Evolutionary conservation across 345 rosid genomes (phyloP).

Genomic region (Excoecaria cochinchinensis): DNA sequence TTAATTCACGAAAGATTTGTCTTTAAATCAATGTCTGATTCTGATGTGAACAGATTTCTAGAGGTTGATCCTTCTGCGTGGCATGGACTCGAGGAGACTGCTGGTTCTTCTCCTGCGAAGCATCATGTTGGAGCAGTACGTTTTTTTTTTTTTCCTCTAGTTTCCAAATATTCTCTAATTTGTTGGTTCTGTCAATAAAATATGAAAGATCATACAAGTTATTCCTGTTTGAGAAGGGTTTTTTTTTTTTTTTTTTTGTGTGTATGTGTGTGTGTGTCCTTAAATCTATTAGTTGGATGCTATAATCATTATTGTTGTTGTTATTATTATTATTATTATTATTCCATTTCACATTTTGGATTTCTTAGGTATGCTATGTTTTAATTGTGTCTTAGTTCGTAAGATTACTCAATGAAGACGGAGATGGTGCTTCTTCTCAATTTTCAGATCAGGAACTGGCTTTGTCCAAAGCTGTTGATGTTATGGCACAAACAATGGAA

Average conservation of each 20-base stretch:
- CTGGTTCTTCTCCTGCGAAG: slow-evolving; percentile 68
- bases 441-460: slow-evolving; percentile 59
- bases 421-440: slow-evolving; percentile 46
- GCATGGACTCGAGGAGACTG: slow-evolving; percentile 88
- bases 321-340: too few relatives aligned
- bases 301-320: not conserved
- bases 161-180: not conserved
- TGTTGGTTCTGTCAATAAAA: not conserved
- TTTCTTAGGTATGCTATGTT: not conserved
- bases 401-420: slow-evolving; percentile 79
- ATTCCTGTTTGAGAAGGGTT: not conserved
- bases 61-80: slow-evolving; percentile 70
- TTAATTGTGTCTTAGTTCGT: slow-evolving; percentile 41
- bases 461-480: slow-evolving; percentile 73
- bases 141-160: slow-evolving; percentile 4
- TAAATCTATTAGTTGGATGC: not conserved
- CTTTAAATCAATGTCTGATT: slow-evolving; percentile 5
- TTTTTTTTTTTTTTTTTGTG: too few relatives aligned
- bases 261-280: too few relatives aligned
- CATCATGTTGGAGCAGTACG: slow-evolving; percentile 89
- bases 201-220: not conserved
- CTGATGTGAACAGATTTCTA: slow-evolving; percentile 49
- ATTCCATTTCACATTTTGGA: not conserved
- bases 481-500: slow-evolving; percentile 53
- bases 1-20: not conserved